Conservation (phyloP, 129 eudicot species). For the Rutidosis leptorrhynchoides region DNA sequence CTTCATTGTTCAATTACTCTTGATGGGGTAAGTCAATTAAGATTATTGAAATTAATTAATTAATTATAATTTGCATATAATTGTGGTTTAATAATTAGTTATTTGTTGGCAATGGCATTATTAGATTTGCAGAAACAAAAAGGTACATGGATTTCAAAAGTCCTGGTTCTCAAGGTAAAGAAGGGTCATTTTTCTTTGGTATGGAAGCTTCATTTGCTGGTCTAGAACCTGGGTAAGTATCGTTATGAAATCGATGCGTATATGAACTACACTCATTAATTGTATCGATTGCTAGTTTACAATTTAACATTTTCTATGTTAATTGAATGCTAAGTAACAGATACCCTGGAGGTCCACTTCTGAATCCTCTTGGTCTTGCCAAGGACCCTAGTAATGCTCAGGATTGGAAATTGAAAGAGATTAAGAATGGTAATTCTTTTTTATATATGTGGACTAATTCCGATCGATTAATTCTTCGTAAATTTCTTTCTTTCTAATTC, state of each 20-base stretch:
- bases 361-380: constrained; percentile 89
- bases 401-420: constrained; percentile 86
- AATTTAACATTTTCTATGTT: too few relatives aligned
- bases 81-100: background rate
- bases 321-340: constrained; percentile 30
- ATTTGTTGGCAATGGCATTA: too few relatives aligned
- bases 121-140: constrained; percentile 90
- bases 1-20: constrained; percentile 63
- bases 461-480: too few relatives aligned
- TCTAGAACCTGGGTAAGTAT: constrained; percentile 73
- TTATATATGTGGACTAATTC: constrained; percentile 10
- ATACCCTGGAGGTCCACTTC: constrained; percentile 91
- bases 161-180: constrained; percentile 92
- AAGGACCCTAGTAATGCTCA: constrained; percentile 66
- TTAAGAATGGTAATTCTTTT: constrained; percentile 58
- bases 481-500: too few relatives aligned
- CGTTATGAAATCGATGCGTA: constrained; percentile 3
- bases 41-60: too few relatives aligned
- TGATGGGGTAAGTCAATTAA: constrained; percentile 83
- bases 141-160: constrained; percentile 73
- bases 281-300: too few relatives aligned
- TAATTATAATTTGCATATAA: background rate
- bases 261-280: background rate
- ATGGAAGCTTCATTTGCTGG: constrained; percentile 80
- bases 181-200: constrained; percentile 83